Percentiles rank a stretch among this genome's conserved stretches.
Evolutionary conservation across 192 early-diverging fungal species (phyloP).

Genomic region (Coemansia umbellata): DNA sequence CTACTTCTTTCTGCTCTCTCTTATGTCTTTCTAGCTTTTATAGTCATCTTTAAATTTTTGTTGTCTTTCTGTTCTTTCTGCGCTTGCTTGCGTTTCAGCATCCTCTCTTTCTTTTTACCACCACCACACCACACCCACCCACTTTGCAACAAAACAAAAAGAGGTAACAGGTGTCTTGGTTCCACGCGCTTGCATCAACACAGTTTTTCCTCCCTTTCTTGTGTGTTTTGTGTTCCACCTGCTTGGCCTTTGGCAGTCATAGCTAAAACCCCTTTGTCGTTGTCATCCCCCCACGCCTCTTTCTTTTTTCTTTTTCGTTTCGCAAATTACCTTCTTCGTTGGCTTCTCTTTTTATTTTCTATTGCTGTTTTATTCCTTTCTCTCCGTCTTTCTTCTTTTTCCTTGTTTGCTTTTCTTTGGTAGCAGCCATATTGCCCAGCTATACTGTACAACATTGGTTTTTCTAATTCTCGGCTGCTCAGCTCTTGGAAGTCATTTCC

Average conservation of each 20-base stretch:
- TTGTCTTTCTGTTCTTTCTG: conserved; percentile 2
- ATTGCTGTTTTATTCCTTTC: conserved; percentile 1
- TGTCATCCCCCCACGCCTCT: neutral
- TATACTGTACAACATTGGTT: conserved; percentile 1
- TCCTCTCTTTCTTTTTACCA: too few species aligned
- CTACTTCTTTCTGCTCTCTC: conserved; percentile 2
- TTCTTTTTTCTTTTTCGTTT: conserved; percentile 3
- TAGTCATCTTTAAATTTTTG: conserved; percentile 3
- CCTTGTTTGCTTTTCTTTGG: neutral
- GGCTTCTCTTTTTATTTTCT: neutral
- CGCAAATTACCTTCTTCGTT: neutral
- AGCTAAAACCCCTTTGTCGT: conserved; percentile 1
- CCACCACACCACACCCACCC: too few species aligned
- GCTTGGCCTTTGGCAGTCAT: neutral
- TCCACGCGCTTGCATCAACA: conserved; percentile 30
- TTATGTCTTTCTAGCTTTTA: conserved; percentile 3
- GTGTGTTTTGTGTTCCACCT: neutral
- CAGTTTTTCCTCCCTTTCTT: conserved; percentile 8
- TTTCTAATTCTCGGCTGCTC: neutral
- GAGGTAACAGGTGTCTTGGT: conserved; percentile 30
- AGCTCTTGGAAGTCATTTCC: too few species aligned
- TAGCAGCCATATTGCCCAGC: too few species aligned
- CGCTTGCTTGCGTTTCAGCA: too few species aligned
- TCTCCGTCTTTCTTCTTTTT: neutral
- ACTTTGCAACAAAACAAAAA: too few species aligned